Conservation (phyloP, 352 stramenopile genomes). For the Phytophthora pistaciae region DNA sequence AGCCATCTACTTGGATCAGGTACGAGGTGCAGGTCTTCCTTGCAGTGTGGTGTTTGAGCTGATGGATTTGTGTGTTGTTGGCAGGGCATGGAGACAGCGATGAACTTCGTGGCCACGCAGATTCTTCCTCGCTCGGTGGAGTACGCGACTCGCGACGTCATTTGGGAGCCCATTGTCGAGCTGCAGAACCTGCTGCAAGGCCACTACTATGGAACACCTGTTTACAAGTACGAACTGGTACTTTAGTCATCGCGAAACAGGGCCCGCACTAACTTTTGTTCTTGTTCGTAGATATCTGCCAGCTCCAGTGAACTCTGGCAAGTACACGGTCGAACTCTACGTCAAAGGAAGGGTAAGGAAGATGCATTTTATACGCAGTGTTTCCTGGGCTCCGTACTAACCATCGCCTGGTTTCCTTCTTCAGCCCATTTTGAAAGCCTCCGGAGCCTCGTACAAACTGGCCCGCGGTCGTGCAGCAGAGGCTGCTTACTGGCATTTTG, state of each 20-base stretch:
- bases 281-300: slow-evolving; percentile 56
- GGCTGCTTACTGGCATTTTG: slow-evolving; percentile 58
- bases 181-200: slow-evolving; percentile 78
- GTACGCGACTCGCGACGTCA: slow-evolving; percentile 59
- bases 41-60: slow-evolving; percentile 1
- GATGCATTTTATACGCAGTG: background rate
- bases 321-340: slow-evolving; percentile 66
- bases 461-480: slow-evolving; percentile 65
- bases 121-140: slow-evolving; percentile 66
- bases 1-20: slow-evolving; percentile 80
- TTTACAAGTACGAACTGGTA: slow-evolving; percentile 62
- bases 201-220: slow-evolving; percentile 67
- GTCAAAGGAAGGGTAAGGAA: slow-evolving; percentile 70
- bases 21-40: slow-evolving; percentile 2
- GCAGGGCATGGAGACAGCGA: slow-evolving; percentile 67
- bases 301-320: slow-evolving; percentile 50
- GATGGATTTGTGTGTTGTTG: slow-evolving; percentile 3
- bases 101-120: slow-evolving; percentile 73
- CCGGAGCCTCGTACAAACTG: slow-evolving; percentile 66
- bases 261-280: background rate
- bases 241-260: background rate
- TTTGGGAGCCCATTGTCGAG: slow-evolving; percentile 68
- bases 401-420: slow-evolving; percentile 7
- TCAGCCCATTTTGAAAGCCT: slow-evolving; percentile 56
- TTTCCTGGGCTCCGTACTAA: background rate